These are phyloP conservation scores for Omphalotus guepiniiformis DNA, from an alignment of 768 basidiomycete genomes.

Conservation along the genomic window DNA sequence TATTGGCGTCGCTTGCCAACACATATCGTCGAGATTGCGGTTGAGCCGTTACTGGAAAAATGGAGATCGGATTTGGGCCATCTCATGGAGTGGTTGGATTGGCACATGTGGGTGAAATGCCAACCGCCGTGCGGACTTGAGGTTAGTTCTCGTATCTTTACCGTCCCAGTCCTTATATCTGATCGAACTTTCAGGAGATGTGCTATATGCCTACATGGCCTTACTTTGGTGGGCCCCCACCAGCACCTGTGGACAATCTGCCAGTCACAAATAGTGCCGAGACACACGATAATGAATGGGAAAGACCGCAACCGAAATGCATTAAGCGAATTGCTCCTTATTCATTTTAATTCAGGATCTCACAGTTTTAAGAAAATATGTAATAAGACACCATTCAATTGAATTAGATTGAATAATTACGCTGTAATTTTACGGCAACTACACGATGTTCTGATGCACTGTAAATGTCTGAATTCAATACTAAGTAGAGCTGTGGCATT, in stretches of 20 bases:
- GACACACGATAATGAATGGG: constrained; percentile 13
- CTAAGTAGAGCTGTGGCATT: no score
- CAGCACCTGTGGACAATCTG: neutral
- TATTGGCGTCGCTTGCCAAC: neutral
- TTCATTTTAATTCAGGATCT: constrained; percentile 6
- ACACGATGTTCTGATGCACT: no score
- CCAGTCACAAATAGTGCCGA: neutral
- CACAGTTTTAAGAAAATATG: no score
- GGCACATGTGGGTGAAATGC: constrained; percentile 48
- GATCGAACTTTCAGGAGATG: constrained; percentile 27
- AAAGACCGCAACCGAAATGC: constrained; percentile 24
- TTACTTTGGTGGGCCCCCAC: constrained; percentile 20
- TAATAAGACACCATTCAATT: no score
- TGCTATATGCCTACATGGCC: constrained; percentile 44
- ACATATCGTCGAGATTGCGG: no score
- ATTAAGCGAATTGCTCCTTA: constrained; percentile 23
- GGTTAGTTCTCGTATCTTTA: constrained; percentile 26
- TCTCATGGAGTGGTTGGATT: constrained; percentile 50
- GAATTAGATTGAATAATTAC: no score
- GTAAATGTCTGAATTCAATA: no score
- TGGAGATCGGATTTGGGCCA: constrained; percentile 33
- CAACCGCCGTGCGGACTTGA: constrained; percentile 40
- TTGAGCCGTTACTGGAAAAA: constrained; percentile 14
- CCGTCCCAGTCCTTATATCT: neutral
- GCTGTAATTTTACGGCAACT: no score